A percentile compares a stretch with the other conserved stretches of the same genome.
These are phyloP conservation scores for Albizia julibrissin DNA, from an alignment of 306 rosid species.

Conservation along the genomic window DNA sequence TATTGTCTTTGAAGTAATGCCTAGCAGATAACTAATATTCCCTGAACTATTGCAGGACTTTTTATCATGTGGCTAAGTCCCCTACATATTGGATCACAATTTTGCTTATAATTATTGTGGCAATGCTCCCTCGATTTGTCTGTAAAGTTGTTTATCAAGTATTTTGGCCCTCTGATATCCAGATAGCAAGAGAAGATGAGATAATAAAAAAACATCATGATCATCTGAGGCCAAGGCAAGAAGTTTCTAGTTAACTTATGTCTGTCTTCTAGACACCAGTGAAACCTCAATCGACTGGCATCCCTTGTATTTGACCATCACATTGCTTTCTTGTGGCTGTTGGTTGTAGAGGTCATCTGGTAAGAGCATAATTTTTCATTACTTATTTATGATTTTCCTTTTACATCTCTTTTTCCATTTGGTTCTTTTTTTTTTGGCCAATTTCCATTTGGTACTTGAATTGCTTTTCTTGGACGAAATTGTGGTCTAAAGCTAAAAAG, in stretches of 20 bases:
- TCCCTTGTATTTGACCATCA: conserved; percentile 49
- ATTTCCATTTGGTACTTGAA: background rate
- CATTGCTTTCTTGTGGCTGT: conserved; percentile 47
- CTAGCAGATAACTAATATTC: conserved; percentile 35
- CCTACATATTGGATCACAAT: conserved; percentile 84
- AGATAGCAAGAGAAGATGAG: conserved; percentile 85
- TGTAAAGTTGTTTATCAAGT: conserved; percentile 69
- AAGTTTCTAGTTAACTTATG: conserved; percentile 54
- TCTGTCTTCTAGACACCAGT: conserved; percentile 36
- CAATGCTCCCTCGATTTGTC: conserved; percentile 83
- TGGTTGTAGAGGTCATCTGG: conserved; percentile 45
- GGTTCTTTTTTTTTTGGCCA: background rate
- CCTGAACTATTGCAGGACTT: conserved; percentile 62
- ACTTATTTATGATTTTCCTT: background rate
- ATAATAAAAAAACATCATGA: conserved; percentile 42
- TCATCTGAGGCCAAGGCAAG: conserved; percentile 46
- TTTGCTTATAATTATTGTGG: conserved; percentile 72
- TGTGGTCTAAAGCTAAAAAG: background rate
- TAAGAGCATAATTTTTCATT: conserved; percentile 37
- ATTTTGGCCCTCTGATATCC: conserved; percentile 91
- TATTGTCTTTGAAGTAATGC: conserved; percentile 11
- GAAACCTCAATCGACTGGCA: conserved; percentile 48
- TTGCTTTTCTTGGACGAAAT: conserved; percentile 16
- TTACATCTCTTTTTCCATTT: background rate
- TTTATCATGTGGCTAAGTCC: conserved; percentile 67